Evolutionary conservation across 371 early-diverging fungal genomes (phyloP).

Genomic region (Dichotomocladium elegans): DNA sequence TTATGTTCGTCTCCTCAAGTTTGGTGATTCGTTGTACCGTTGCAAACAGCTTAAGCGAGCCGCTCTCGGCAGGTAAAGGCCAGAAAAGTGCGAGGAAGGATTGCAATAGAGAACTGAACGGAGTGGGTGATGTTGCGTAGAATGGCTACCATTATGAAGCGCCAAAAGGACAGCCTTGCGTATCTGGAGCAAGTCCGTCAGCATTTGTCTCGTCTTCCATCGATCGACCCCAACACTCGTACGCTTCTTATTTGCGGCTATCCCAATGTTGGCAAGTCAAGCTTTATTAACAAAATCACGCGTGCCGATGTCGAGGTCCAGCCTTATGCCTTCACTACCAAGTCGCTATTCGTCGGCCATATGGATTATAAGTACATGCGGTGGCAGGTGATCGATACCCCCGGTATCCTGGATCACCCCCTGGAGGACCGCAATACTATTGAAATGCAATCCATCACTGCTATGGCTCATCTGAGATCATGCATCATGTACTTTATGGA

Average conservation of each 20-base stretch:
- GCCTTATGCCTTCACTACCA: conserved; percentile 99
- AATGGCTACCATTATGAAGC: conserved; percentile 99
- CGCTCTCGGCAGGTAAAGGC: conserved; percentile 67
- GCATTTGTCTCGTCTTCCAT: conserved; percentile 96
- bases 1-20: conserved; percentile 97
- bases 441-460: conserved; percentile 99
- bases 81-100: not conserved
- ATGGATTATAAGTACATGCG: conserved; percentile 99
- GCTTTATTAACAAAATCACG: conserved; percentile 99
- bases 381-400: conserved; percentile 99
- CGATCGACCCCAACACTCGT: conserved; percentile 99
- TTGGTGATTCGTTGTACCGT: conserved; percentile 98
- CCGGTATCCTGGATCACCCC: conserved; percentile 99
- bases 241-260: conserved; percentile 99
- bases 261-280: conserved; percentile 99
- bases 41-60: conserved; percentile 99
- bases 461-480: conserved; percentile 98
- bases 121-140: conserved; percentile 25
- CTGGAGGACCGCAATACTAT: conserved; percentile 99
- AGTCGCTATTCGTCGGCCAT: conserved; percentile 99
- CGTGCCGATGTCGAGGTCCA: conserved; percentile 99
- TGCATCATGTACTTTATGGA: conserved; percentile 99
- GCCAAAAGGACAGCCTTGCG: conserved; percentile 96
- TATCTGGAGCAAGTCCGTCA: conserved; percentile 99
- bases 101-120: not conserved